phyloP scores from a whole-genome alignment of 331 rosid genomes.

The Arachis monticola region DNA sequence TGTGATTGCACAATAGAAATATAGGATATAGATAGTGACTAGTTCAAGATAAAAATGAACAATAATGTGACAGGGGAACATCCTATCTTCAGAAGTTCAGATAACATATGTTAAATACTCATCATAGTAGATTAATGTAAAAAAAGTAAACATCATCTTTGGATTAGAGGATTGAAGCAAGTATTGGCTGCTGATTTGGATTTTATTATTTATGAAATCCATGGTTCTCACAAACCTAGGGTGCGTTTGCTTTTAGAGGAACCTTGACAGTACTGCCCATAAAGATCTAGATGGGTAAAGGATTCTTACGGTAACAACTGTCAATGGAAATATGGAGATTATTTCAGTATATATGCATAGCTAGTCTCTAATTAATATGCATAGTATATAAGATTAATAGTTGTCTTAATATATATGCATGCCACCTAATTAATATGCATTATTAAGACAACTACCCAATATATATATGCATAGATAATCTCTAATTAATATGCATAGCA shows the following conservation, averaged over 20 bases:
- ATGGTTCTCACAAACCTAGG: constrained; percentile 12
- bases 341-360: neutral
- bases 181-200: constrained; percentile 6
- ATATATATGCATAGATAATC: no score
- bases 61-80: constrained; percentile 13
- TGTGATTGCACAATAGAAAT: constrained; percentile 23
- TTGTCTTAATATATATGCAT: no score
- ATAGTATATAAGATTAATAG: no score
- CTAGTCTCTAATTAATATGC: no score
- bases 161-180: neutral
- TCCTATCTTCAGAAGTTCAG: constrained; percentile 13
- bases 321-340: neutral
- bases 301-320: neutral
- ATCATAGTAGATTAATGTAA: constrained; percentile 16
- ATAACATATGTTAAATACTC: neutral
- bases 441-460: no score
- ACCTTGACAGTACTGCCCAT: constrained; percentile 10
- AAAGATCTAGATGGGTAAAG: constrained; percentile 11
- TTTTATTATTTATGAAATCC: constrained; percentile 17
- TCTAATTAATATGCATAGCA: no score
- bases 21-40: constrained; percentile 4
- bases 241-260: constrained; percentile 14
- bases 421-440: no score
- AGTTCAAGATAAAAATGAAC: constrained; percentile 21
- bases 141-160: constrained; percentile 23